Evolutionary conservation across 192 early-diverging fungal genomes (phyloP).

Genomic region (Coemansia javaensis): DNA sequence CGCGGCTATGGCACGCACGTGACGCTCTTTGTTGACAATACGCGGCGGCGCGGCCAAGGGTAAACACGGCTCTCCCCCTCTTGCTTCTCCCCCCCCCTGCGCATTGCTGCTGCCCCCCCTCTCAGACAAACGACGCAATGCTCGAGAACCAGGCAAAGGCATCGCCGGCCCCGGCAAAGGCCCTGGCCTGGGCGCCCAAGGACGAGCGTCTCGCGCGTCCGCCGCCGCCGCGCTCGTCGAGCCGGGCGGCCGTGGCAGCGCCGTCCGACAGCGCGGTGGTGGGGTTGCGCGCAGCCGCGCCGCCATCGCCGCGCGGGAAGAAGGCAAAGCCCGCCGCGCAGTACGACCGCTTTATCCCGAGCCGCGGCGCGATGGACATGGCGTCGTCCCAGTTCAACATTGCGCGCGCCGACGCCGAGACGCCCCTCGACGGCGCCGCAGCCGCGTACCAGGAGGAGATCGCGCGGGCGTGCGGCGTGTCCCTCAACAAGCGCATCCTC

Average conservation of each 20-base stretch:
- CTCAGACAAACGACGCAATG: conserved; percentile 12
- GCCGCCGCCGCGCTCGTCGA: conserved; percentile 23
- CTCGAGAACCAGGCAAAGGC: conserved; percentile 17
- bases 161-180: conserved; percentile 6
- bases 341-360: conserved; percentile 89
- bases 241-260: conserved; percentile 6
- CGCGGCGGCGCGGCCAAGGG: no score
- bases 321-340: conserved; percentile 40
- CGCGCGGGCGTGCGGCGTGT: conserved; percentile 74
- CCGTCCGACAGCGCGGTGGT: neutral
- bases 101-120: no score
- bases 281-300: conserved; percentile 2
- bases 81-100: no score
- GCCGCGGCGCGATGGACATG: conserved; percentile 63
- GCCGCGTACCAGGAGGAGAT: conserved; percentile 72
- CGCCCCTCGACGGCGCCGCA: conserved; percentile 47
- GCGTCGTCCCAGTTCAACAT: conserved; percentile 70
- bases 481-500: conserved; percentile 75
- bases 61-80: no score
- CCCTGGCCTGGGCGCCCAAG: conserved; percentile 1
- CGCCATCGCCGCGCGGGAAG: conserved; percentile 26
- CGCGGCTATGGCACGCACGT: no score
- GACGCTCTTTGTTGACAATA: no score
- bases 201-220: conserved; percentile 24
- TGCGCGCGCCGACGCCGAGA: conserved; percentile 34